These are phyloP conservation scores for Dactylorhiza incarnata DNA, from an alignment of 106 monocot genomes.

Conservation along the genomic window DNA sequence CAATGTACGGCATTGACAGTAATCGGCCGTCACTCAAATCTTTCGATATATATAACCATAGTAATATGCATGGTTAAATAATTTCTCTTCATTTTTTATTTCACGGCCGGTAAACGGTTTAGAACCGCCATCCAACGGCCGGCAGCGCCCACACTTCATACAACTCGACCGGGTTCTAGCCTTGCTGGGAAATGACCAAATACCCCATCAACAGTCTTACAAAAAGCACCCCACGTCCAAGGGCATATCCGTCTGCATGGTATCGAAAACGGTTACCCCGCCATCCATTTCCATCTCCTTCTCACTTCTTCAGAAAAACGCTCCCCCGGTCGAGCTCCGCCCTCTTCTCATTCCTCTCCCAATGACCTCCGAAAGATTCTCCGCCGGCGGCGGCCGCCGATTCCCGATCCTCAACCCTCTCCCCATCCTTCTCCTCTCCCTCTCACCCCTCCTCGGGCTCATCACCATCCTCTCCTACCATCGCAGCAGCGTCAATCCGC, in stretches of 20 bases:
- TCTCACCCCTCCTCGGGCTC: background rate
- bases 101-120: background rate
- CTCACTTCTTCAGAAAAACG: background rate
- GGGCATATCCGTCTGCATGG: background rate
- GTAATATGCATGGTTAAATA: too few species aligned
- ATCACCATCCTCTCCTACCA: constrained; percentile 2
- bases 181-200: background rate
- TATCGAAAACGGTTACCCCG: background rate
- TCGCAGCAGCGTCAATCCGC: background rate
- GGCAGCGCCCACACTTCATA: background rate
- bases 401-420: background rate
- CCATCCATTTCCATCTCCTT: background rate
- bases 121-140: background rate
- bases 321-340: background rate
- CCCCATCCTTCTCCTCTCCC: background rate
- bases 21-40: too few species aligned
- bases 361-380: background rate
- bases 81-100: too few species aligned
- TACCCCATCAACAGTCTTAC: background rate
- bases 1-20: too few species aligned
- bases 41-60: too few species aligned
- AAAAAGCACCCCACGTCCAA: background rate
- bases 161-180: background rate
- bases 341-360: background rate
- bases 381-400: background rate